Evolutionary conservation across 1,139 yeast genomes (phyloP).

Genomic region (Suhomyces taliae): DNA sequence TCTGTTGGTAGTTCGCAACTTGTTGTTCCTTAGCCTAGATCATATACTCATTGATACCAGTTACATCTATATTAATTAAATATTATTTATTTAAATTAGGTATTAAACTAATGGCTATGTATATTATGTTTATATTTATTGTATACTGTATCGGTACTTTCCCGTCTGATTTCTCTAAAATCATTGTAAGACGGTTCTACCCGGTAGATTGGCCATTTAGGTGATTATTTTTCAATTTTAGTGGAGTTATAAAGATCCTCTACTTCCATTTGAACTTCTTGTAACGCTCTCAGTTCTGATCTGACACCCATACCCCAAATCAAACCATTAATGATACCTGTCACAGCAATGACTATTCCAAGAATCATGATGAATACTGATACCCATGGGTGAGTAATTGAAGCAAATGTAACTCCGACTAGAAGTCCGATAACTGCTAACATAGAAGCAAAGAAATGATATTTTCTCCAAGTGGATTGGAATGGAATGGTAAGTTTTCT

Average conservation of each 20-base stretch:
- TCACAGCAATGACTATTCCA: slow-evolving; percentile 52
- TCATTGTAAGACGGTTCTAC: no score
- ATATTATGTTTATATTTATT: no score
- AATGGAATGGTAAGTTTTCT: slow-evolving; percentile 50
- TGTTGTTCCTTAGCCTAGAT: no score
- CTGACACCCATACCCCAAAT: slow-evolving; percentile 80
- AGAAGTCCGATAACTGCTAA: slow-evolving; percentile 50
- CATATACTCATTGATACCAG: no score
- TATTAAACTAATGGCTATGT: no score
- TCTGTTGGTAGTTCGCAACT: no score
- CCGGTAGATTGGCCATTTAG: no score
- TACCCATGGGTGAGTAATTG: slow-evolving; percentile 55
- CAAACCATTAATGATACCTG: slow-evolving; percentile 76
- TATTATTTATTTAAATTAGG: no score
- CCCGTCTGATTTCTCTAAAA: no score
- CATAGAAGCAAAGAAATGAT: slow-evolving; percentile 63
- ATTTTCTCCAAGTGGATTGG: slow-evolving; percentile 65
- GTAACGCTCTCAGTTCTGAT: slow-evolving; percentile 72
- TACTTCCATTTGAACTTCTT: slow-evolving; percentile 66
- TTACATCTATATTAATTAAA: no score
- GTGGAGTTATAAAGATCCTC: slow-evolving; percentile 35
- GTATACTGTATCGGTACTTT: no score
- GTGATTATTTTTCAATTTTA: not conserved
- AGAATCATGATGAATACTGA: slow-evolving; percentile 57
- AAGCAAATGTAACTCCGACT: slow-evolving; percentile 62